These are phyloP conservation scores for Colletotrichum kahawae DNA, from an alignment of 2,329 filamentous ascomycete species.

Conservation along the genomic window DNA sequence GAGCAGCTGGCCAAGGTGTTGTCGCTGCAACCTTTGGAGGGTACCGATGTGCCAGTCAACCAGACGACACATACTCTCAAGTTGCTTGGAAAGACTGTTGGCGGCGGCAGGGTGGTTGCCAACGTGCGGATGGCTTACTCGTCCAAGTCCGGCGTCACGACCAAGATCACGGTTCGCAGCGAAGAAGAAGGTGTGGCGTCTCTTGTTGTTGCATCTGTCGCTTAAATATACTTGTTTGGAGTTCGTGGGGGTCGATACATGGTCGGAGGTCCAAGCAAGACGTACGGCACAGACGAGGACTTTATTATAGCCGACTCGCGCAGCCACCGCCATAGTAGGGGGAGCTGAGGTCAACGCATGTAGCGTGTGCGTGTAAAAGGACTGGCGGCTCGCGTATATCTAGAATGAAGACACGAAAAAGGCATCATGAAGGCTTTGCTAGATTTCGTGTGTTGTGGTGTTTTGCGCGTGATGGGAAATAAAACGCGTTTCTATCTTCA, in stretches of 20 bases:
- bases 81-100: slow-evolving; percentile 93
- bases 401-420: slow-evolving; percentile 22
- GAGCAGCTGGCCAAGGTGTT: slow-evolving; percentile 87
- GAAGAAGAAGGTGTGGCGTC: slow-evolving; percentile 92
- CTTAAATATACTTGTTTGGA: slow-evolving; percentile 53
- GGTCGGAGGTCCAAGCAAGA: slow-evolving; percentile 18
- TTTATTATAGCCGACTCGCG: slow-evolving; percentile 8
- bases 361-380: slow-evolving; percentile 5
- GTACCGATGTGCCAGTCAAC: slow-evolving; percentile 88
- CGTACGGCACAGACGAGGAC: slow-evolving; percentile 7
- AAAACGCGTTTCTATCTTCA: neutral
- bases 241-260: slow-evolving; percentile 20
- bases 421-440: neutral
- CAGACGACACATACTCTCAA: slow-evolving; percentile 93
- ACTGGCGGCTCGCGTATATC: slow-evolving; percentile 15
- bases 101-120: slow-evolving; percentile 86
- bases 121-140: slow-evolving; percentile 93
- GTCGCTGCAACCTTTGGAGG: slow-evolving; percentile 91
- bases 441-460: neutral
- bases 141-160: slow-evolving; percentile 90
- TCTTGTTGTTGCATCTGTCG: slow-evolving; percentile 83
- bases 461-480: neutral
- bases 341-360: neutral
- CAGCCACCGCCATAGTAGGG: slow-evolving; percentile 2
- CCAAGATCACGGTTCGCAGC: slow-evolving; percentile 89